Evolutionary conservation across 768 basidiomycete species (phyloP).

Genomic region (Agaricus blazei): DNA sequence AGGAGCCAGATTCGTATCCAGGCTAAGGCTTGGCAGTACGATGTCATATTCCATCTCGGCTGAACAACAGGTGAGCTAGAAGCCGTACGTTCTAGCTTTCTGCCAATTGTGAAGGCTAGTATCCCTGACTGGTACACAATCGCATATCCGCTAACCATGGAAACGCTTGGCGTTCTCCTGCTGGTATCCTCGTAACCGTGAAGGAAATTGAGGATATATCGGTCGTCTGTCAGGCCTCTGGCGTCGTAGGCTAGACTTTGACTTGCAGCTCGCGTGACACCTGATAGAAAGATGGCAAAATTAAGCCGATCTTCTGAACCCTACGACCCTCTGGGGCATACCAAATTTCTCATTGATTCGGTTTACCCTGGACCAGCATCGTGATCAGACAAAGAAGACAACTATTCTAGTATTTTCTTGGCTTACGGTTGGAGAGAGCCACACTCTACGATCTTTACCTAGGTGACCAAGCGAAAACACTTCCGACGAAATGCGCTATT

Average conservation of each 20-base stretch:
- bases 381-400: conserved; percentile 35
- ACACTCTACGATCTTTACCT: conserved; percentile 31
- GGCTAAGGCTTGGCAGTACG: too few species aligned
- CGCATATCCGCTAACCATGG: too few species aligned
- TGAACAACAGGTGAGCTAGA: too few species aligned
- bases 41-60: too few species aligned
- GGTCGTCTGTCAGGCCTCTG: conserved; percentile 72
- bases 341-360: conserved; percentile 58
- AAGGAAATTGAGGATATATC: conserved; percentile 56
- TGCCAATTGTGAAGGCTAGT: too few species aligned
- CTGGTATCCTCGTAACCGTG: conserved; percentile 56
- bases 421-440: conserved; percentile 70
- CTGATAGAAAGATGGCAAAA: conserved; percentile 40
- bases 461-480: neutral
- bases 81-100: too few species aligned
- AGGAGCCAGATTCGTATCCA: too few species aligned
- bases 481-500: conserved; percentile 25
- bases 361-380: conserved; percentile 17
- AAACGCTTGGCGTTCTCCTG: too few species aligned
- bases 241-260: conserved; percentile 36
- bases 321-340: conserved; percentile 56
- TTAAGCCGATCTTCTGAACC: conserved; percentile 52
- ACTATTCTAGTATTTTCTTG: conserved; percentile 57
- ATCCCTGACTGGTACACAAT: too few species aligned
- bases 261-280: neutral